Conservation (phyloP, 2,329 filamentous ascomycete genomes). For the Fusarium sp. region DNA sequence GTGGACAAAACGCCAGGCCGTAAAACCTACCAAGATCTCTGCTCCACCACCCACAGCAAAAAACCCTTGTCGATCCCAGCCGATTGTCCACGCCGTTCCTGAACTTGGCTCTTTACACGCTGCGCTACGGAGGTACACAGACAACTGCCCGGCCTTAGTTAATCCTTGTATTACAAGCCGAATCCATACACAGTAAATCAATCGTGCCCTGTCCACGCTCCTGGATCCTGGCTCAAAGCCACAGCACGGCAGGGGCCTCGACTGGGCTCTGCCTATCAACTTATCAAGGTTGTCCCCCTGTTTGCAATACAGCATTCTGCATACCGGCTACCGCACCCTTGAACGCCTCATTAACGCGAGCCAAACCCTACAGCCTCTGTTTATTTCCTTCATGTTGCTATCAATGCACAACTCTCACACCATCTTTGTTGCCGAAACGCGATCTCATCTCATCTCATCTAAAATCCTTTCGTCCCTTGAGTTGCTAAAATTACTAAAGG, state of each 20-base stretch:
- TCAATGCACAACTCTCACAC: conserved; percentile 8
- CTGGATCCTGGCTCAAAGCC: conserved; percentile 28
- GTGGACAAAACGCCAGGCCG: conserved; percentile 4
- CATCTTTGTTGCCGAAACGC: conserved; percentile 1
- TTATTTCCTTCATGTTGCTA: conserved; percentile 5
- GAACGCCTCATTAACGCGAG: conserved; percentile 11
- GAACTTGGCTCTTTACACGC: conserved; percentile 40
- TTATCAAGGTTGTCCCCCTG: conserved; percentile 12
- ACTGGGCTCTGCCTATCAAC: conserved; percentile 4
- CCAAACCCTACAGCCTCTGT: conserved; percentile 30
- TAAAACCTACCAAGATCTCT: conserved; percentile 24
- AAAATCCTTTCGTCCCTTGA: neutral
- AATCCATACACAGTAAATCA: conserved; percentile 8
- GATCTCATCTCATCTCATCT: conserved; percentile 14
- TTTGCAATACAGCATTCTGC: conserved; percentile 12
- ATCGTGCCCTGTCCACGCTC: conserved; percentile 22
- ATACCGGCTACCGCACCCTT: conserved; percentile 14
- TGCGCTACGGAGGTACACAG: neutral
- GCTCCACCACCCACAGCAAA: conserved; percentile 34
- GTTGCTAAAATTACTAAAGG: neutral
- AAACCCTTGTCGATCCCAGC: conserved; percentile 42
- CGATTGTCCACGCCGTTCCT: conserved; percentile 45
- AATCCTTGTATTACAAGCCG: conserved; percentile 24
- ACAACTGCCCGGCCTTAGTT: conserved; percentile 14
- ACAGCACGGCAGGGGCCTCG: conserved; percentile 17